Percentiles rank a stretch among this genome's conserved stretches.
Conservation (phyloP, 2,329 filamentous ascomycete genomes). For the Calonectria pauciramosa region DNA sequence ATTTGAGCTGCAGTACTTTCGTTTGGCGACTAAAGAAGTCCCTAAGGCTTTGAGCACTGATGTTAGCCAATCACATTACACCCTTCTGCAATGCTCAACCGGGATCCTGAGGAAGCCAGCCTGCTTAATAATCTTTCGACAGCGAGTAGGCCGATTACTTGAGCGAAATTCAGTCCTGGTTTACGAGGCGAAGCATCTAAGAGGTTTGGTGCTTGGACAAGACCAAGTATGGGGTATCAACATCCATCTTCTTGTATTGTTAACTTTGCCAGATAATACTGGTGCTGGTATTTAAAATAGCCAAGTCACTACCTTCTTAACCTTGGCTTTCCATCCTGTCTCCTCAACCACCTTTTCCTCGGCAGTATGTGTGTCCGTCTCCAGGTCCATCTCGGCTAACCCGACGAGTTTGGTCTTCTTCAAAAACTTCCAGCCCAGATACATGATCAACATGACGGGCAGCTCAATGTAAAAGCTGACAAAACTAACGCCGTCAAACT, state of each 20-base stretch:
- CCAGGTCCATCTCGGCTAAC: conserved; percentile 73
- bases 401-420: conserved; percentile 72
- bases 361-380: conserved; percentile 71
- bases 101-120: too few species aligned
- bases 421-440: conserved; percentile 77
- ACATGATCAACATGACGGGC: conserved; percentile 73
- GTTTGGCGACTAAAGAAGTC: neutral
- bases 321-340: conserved; percentile 63
- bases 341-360: conserved; percentile 43
- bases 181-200: neutral
- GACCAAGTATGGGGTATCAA: neutral
- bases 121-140: neutral
- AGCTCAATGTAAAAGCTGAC: conserved; percentile 76
- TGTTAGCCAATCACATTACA: neutral
- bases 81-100: neutral
- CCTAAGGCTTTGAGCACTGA: neutral
- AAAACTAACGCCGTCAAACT: conserved; percentile 70
- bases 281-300: conserved; percentile 42
- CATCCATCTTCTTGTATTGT: neutral
- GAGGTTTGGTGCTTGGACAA: neutral
- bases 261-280: neutral
- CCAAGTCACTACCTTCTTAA: conserved; percentile 50
- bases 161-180: neutral
- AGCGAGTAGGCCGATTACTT: neutral
- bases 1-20: neutral